Conservation (phyloP, 1,139 yeast genomes). For the Kodamaea suecica region DNA sequence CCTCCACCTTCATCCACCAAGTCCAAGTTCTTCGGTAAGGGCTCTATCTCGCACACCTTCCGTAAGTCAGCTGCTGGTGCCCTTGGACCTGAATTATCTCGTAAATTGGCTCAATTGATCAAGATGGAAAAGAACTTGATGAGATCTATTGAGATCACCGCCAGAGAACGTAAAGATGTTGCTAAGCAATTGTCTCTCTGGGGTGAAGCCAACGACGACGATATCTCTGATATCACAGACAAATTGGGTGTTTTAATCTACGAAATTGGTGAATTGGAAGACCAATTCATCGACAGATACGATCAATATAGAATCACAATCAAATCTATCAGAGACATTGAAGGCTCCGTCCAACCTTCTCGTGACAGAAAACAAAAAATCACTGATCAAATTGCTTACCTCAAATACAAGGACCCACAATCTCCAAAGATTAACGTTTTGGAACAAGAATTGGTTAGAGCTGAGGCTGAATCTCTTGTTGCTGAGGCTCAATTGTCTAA, state of each 20-base stretch:
- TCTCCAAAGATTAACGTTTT: conserved; percentile 76
- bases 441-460: conserved; percentile 86
- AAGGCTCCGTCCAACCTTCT: conserved; percentile 83
- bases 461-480: conserved; percentile 86
- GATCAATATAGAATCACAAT: conserved; percentile 83
- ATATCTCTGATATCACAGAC: conserved; percentile 80
- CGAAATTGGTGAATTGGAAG: conserved; percentile 85
- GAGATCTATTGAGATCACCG: conserved; percentile 75
- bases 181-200: conserved; percentile 80
- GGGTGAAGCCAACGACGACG: conserved; percentile 87
- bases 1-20: conserved; percentile 74
- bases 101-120: conserved; percentile 72
- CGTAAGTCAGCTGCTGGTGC: conserved; percentile 73
- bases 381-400: conserved; percentile 78
- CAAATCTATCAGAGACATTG: conserved; percentile 79
- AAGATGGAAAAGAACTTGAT: conserved; percentile 80
- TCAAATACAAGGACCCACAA: conserved; percentile 81
- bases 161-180: conserved; percentile 76
- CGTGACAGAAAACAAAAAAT: conserved; percentile 84
- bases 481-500: conserved; percentile 89
- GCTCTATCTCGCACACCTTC: conserved; percentile 62
- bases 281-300: conserved; percentile 80
- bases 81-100: conserved; percentile 74
- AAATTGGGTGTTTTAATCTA: conserved; percentile 78
- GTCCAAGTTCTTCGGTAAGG: conserved; percentile 70